Conservation (phyloP, 1,284 basidiomycete species). For the Somion occarium region DNA sequence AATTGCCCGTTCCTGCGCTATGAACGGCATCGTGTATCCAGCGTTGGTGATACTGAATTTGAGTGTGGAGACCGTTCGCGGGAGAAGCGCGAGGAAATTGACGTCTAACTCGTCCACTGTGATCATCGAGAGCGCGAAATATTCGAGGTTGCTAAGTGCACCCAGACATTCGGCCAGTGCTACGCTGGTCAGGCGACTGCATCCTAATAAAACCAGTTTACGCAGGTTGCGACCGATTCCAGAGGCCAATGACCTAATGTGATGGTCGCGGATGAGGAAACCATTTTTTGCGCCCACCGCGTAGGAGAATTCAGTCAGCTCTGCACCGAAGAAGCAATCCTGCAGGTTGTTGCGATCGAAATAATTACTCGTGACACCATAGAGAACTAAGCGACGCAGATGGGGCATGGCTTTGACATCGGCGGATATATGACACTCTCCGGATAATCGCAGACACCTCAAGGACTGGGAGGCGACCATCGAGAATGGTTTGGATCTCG, state of each 20-base stretch:
- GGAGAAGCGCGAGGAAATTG: slow-evolving; percentile 32
- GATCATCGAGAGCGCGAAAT: slow-evolving; percentile 34
- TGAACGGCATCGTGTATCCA: slow-evolving; percentile 27
- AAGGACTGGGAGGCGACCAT: slow-evolving; percentile 22
- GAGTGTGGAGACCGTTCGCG: slow-evolving; percentile 25
- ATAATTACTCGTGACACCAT: slow-evolving; percentile 31
- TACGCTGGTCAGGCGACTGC: slow-evolving; percentile 29
- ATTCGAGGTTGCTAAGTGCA: slow-evolving; percentile 27
- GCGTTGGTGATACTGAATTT: slow-evolving; percentile 34
- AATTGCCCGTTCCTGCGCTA: slow-evolving; percentile 28
- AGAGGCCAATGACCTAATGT: slow-evolving; percentile 29
- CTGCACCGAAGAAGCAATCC: slow-evolving; percentile 23
- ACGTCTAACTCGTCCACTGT: slow-evolving; percentile 32
- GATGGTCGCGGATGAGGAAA: slow-evolving; percentile 33
- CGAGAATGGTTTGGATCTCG: slow-evolving; percentile 27
- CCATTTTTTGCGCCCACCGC: slow-evolving; percentile 30
- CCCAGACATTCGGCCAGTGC: slow-evolving; percentile 28
- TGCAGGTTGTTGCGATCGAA: slow-evolving; percentile 31
- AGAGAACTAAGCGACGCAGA: slow-evolving; percentile 29
- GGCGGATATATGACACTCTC: slow-evolving; percentile 24
- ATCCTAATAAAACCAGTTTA: slow-evolving; percentile 34
- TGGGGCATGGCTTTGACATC: slow-evolving; percentile 16
- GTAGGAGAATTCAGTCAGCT: slow-evolving; percentile 33
- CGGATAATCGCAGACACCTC: slow-evolving; percentile 33
- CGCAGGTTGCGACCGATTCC: slow-evolving; percentile 25